Evolutionary conservation across 257 asterid species (phyloP).

Genomic region (Parsonsia alboflavescens): DNA sequence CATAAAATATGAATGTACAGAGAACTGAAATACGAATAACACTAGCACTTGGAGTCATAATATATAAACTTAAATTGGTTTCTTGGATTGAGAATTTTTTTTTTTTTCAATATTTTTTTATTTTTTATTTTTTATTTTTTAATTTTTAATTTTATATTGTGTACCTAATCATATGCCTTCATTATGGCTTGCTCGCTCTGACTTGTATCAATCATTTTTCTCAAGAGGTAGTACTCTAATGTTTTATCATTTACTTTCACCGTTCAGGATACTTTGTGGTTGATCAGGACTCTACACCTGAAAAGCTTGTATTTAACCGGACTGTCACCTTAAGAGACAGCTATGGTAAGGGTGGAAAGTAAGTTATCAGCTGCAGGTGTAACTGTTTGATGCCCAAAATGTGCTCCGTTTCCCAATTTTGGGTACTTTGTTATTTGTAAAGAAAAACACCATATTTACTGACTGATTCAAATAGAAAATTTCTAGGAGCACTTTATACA

Average conservation of each 20-base stretch:
- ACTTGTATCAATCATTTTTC: not conserved
- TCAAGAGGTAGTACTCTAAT: not conserved
- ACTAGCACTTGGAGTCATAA: not conserved
- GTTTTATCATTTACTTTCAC: not conserved
- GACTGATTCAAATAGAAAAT: not conserved
- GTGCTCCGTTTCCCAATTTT: not conserved
- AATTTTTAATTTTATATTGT: too few relatives aligned
- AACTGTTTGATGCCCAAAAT: not conserved
- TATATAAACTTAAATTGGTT: not conserved
- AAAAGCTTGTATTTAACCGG: slow-evolving; percentile 64
- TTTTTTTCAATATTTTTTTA: too few relatives aligned
- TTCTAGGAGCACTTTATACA: not conserved
- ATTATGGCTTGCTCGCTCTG: not conserved
- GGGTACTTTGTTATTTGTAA: not conserved
- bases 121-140: too few relatives aligned
- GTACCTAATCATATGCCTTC: not conserved
- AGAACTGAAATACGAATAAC: not conserved
- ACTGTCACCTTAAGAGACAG: slow-evolving; percentile 70
- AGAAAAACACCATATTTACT: not conserved
- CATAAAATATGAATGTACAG: not conserved
- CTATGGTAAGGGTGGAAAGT: slow-evolving; percentile 60
- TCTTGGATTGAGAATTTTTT: not conserved
- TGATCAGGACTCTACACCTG: slow-evolving; percentile 60
- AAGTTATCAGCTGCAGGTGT: slow-evolving; percentile 1
- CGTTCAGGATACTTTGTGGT: slow-evolving; percentile 67